These are phyloP conservation scores for Paspalum notatum DNA, from an alignment of 176 grass and related monocot species.

Conservation along the genomic window DNA sequence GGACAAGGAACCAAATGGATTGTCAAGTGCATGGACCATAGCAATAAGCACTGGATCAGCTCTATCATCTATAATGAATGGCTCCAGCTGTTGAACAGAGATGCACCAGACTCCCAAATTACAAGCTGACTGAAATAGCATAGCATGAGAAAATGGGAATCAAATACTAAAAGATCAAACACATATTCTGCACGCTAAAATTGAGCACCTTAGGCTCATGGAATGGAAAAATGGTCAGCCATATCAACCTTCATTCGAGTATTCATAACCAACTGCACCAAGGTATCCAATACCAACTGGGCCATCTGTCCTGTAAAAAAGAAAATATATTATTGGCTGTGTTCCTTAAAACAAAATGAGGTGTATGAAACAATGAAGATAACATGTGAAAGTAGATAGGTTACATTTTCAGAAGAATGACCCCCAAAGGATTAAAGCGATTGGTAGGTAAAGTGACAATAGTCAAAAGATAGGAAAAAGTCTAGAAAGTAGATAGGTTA, in stretches of 20 bases:
- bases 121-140: constrained; percentile 60
- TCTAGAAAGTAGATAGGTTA: too few relatives aligned
- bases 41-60: constrained; percentile 45
- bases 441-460: not conserved
- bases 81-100: constrained; percentile 71
- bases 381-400: not conserved
- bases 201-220: not conserved
- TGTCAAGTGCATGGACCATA: constrained; percentile 74
- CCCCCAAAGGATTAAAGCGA: not conserved
- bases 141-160: constrained; percentile 22
- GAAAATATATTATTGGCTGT: not conserved
- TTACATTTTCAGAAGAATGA: not conserved
- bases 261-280: constrained; percentile 66
- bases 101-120: constrained; percentile 88
- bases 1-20: constrained; percentile 84
- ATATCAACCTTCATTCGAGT: constrained; percentile 72
- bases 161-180: constrained; percentile 4
- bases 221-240: not conserved
- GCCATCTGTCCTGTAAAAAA: constrained; percentile 49
- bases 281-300: constrained; percentile 52
- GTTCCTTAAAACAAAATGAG: not conserved
- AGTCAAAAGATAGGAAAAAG: not conserved
- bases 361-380: not conserved
- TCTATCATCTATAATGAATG: constrained; percentile 47
- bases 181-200: constrained; percentile 2